Base-by-base conservation (phyloP, 2,329 filamentous ascomycete genomes). In the Aspergillus carbonarius region DNA sequence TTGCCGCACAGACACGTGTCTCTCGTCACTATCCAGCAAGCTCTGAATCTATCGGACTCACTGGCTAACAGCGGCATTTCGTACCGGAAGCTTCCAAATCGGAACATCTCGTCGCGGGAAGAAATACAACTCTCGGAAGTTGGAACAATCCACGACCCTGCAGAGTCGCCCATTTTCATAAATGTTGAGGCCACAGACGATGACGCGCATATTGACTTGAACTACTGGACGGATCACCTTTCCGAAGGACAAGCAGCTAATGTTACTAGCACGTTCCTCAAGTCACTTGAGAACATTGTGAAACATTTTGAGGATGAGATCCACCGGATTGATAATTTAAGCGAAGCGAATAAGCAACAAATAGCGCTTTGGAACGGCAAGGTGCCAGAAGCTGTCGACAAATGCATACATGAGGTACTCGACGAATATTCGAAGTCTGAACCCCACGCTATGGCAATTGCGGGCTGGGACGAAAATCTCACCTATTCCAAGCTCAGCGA, bases 21-120 rank as follows among this genome's bases (percentile, higher is more conserved):
- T 34, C 54, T 81, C 20, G 78, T 79, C 17, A 79, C 81, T 58
- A 77, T 82, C 17, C 78, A 81, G 59, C 79, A 81, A 57, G 72
- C 72, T 3, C 58, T 81, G 30, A 72, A 73, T 53, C 62, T 76
- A 4, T 71, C 74, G 1, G 72, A 74, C 15, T 65, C 66, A 7
- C 67, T 82, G 10, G 81, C 81, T 68, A 81, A 82, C 54, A 81
- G 79, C 10, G 79, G 78, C 17, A 66, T 82, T 1, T 82, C 80
- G 1, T 81, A 80, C 61, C 74, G 79, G 12, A 76, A 73, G 30
- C 70, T 80, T 1, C 75, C 78, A 0, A 65, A 72, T 0, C 67
- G 69, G 13, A 61, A 66, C 9, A 59, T 63, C 1, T 55, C 58
- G 1, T 61, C 66, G 15, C 68, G 65, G 18, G 54, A 64, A 18